Evolutionary conservation across 176 grass and related monocot species (phyloP).

Genomic region (Oryza australiensis): DNA sequence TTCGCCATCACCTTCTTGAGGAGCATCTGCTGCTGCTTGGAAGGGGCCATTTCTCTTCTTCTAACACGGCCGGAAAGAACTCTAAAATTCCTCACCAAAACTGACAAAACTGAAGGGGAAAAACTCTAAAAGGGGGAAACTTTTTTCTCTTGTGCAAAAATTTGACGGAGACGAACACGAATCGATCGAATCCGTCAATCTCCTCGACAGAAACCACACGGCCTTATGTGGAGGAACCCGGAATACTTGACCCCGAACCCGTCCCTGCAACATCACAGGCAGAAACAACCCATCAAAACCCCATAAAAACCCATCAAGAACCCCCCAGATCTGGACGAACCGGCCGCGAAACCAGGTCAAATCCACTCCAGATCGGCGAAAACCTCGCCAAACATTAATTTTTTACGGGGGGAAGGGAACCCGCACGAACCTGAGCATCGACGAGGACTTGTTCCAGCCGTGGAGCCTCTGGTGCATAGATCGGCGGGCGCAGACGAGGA

Average conservation of each 20-base stretch:
- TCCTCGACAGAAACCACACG: slow-evolving; percentile 57
- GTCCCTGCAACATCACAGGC: slow-evolving; percentile 48
- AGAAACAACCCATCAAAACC: slow-evolving; percentile 26
- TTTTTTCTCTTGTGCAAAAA: slow-evolving; percentile 47
- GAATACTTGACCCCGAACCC: slow-evolving; percentile 92
- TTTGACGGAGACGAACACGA: slow-evolving; percentile 26
- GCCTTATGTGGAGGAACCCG: slow-evolving; percentile 91
- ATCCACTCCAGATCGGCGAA: slow-evolving; percentile 32
- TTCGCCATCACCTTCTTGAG: slow-evolving; percentile 39
- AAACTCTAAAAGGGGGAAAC: slow-evolving; percentile 33
- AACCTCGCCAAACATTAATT: neutral
- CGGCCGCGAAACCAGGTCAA: slow-evolving; percentile 27
- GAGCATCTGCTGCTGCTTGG: slow-evolving; percentile 34
- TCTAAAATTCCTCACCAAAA: slow-evolving; percentile 43
- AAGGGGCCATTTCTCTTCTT: slow-evolving; percentile 39
- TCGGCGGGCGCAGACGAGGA: slow-evolving; percentile 40
- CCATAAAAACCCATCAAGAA: slow-evolving; percentile 23
- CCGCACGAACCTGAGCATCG: slow-evolving; percentile 73
- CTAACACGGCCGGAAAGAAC: neutral
- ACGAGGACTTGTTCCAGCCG: slow-evolving; percentile 66
- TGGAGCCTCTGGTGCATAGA: slow-evolving; percentile 62
- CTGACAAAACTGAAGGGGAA: slow-evolving; percentile 55
- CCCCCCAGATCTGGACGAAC: slow-evolving; percentile 33
- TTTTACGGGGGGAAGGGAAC: neutral
- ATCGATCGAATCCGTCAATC: slow-evolving; percentile 51